phyloP scores from a whole-genome alignment of 2,329 filamentous ascomycete species.

The Cytospora schulzeri region DNA sequence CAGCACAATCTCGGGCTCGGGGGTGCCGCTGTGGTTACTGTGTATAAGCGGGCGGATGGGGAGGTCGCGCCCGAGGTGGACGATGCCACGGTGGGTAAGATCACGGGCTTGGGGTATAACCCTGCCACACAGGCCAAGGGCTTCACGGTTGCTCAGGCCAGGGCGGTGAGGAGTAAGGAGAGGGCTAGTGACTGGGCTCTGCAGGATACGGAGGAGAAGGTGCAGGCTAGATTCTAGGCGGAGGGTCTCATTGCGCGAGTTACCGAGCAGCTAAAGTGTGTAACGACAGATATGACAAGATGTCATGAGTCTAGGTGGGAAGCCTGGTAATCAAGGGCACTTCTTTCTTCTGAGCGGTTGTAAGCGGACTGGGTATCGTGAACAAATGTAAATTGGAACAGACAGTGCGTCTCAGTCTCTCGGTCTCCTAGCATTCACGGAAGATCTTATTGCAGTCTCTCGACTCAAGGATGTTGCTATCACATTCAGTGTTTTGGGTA shows the following conservation, averaged over 20 bases:
- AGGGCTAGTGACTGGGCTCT: slow-evolving; percentile 72
- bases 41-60: slow-evolving; percentile 85
- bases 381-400: too few species aligned
- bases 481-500: too few species aligned
- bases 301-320: too few species aligned
- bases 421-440: too few species aligned
- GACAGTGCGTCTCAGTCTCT: too few species aligned
- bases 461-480: too few species aligned
- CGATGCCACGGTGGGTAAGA: slow-evolving; percentile 64
- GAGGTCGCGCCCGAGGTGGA: slow-evolving; percentile 61
- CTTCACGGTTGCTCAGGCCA: slow-evolving; percentile 77
- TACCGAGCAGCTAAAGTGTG: neutral
- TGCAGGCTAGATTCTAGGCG: slow-evolving; percentile 50
- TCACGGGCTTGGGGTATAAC: slow-evolving; percentile 81
- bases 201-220: slow-evolving; percentile 73
- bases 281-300: too few species aligned
- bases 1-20: slow-evolving; percentile 95
- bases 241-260: too few species aligned
- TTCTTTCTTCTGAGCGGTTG: too few species aligned
- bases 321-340: too few species aligned
- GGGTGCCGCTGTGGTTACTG: slow-evolving; percentile 85
- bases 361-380: too few species aligned
- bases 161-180: slow-evolving; percentile 69
- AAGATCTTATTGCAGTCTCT: too few species aligned
- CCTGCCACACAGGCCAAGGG: slow-evolving; percentile 87